Evolutionary conservation across 805 yeast species (phyloP).

Genomic region (Metschnikowia anglica): DNA sequence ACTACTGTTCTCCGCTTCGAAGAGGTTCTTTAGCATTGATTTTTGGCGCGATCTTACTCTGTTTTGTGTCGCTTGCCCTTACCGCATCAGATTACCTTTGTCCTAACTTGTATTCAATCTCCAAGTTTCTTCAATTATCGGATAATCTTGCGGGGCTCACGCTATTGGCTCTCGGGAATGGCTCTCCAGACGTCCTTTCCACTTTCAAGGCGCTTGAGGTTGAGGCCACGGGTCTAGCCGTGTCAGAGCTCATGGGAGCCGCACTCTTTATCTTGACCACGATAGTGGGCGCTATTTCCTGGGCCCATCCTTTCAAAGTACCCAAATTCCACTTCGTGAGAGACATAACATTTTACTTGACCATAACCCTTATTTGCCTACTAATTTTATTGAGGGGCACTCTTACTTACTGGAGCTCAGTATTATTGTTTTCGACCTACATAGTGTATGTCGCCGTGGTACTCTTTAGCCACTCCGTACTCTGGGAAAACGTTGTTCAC

Average conservation of each 20-base stretch:
- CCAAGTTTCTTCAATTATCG: conserved; percentile 60
- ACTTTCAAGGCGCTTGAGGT: conserved; percentile 78
- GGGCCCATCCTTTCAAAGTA: conserved; percentile 63
- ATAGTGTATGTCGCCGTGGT: conserved; percentile 53
- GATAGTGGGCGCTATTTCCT: conserved; percentile 75
- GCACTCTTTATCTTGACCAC: conserved; percentile 78
- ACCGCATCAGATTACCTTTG: conserved; percentile 82
- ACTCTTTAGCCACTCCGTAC: conserved; percentile 26
- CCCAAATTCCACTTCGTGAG: conserved; percentile 51
- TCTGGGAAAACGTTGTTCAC: conserved; percentile 11
- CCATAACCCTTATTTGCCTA: conserved; percentile 50
- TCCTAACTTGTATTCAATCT: conserved; percentile 70
- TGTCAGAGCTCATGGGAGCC: conserved; percentile 91
- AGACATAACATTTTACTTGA: conserved; percentile 59
- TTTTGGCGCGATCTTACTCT: conserved; percentile 30
- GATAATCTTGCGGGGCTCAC: conserved; percentile 86
- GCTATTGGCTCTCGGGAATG: conserved; percentile 85
- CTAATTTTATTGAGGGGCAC: conserved; percentile 54
- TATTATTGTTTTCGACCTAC: conserved; percentile 57
- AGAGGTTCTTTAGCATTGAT: conserved; percentile 20
- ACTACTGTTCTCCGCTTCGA: conserved; percentile 28
- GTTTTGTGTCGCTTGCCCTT: conserved; percentile 67
- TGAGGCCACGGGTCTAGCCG: conserved; percentile 72
- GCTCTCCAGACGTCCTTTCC: conserved; percentile 84
- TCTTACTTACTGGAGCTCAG: conserved; percentile 55